phyloP scores from a whole-genome alignment of 2,329 filamentous ascomycete species.

The Emergomyces orientalis region DNA sequence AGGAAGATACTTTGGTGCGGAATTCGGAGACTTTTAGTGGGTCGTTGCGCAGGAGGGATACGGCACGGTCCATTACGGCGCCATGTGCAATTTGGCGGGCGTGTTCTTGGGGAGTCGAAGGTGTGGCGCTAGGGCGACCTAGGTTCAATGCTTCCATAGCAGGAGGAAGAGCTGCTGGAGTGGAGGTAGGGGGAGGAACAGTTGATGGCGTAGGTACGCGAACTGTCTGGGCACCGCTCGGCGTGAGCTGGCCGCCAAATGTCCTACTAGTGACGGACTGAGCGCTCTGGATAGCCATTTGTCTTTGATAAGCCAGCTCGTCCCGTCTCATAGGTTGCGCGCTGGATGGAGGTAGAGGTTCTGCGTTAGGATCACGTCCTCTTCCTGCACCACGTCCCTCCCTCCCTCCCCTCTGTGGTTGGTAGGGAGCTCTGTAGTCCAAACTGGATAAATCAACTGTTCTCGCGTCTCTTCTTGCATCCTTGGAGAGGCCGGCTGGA shows the following conservation, averaged over 20 bases:
- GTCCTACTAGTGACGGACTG: conserved; percentile 70
- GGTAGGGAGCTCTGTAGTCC: conserved; percentile 65
- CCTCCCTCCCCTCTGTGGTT: conserved; percentile 50
- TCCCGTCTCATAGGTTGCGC: conserved; percentile 74
- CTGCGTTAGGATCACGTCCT: conserved; percentile 79
- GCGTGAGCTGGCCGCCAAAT: conserved; percentile 77
- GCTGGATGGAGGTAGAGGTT: conserved; percentile 64
- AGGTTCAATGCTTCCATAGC: conserved; percentile 47
- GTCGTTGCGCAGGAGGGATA: conserved; percentile 71
- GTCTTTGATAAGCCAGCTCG: conserved; percentile 82
- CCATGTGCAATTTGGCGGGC: conserved; percentile 70
- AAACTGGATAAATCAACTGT: conserved; percentile 82
- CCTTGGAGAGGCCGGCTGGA: conserved; percentile 69
- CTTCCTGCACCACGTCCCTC: conserved; percentile 51
- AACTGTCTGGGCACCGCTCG: conserved; percentile 38
- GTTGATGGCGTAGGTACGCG: conserved; percentile 36
- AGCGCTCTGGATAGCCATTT: conserved; percentile 81
- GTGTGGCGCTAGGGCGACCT: conserved; percentile 34
- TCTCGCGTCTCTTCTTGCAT: conserved; percentile 71
- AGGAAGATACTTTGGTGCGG: conserved; percentile 68
- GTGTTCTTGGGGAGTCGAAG: conserved; percentile 61
- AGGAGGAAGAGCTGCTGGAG: conserved; percentile 24
- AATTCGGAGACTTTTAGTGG: conserved; percentile 65
- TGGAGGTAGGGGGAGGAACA: conserved; percentile 19
- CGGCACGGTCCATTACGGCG: conserved; percentile 76